Base-by-base conservation (phyloP, 805 yeast species). In the Monosporozyma unispora region DNA sequence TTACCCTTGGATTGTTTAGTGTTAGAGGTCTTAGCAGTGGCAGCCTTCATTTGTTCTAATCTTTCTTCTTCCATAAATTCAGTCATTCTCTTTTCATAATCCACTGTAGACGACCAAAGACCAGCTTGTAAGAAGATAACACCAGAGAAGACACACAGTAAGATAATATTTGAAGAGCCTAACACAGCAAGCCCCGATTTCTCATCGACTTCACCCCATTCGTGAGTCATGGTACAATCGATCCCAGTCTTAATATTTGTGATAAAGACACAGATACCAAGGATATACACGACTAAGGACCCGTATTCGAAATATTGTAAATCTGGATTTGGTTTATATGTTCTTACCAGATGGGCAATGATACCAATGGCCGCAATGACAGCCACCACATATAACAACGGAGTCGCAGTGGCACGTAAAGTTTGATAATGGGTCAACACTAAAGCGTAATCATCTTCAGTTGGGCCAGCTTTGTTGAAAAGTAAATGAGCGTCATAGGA, bases 201-300 rank as follows among this genome's bases (percentile, higher is more conserved):
- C 64, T 78, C 80, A 60, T 86, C 87, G 46, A 93, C 96, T 47
- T 91, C 98, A 56, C 96, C 98, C 98, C 98, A 91, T 52, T 80
- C 73, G 42, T 89, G 90, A 50, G 76, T 67, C 25, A 80, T 58
- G 48, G 87, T 79, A 50, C 90, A 79, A 57, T 77, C 76, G 38
- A 82, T 72, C 48, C 98, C 98, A 48, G 85, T 79, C 62, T 87
- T 78, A 57, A 91, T 73, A 70, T 93, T 93, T 54, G 96, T 84
- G 60, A 91, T 71, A 68, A 89, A 93, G 58, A 91, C 78, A 59
- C 91, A 80, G 43, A 85, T 69, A 18, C 84, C 85, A 35, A 82
- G 70, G 66, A 89, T 82, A 63, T 77, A 78, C 50, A 87, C 75
- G n/a, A 79, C 80, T 57, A 90, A 72, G 10, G 95, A 74, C 42